Evolutionary conservation across 306 rosid species (phyloP), one percentile per base, ranked within the genome.

Genomic region (Vigna reflexopilosa): DNA sequence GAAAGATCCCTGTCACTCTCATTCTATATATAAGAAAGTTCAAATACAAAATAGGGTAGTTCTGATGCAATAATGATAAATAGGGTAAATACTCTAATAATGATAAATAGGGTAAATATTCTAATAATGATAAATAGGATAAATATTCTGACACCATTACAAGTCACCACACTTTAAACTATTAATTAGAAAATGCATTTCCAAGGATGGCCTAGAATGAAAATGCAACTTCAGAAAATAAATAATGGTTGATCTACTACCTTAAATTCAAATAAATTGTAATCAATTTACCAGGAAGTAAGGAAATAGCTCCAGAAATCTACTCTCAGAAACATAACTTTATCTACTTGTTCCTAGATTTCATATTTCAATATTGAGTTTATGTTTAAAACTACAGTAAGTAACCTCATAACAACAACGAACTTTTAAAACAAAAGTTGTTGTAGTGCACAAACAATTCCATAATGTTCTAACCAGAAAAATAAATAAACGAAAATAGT

Each of bases 101-200:
- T 20, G 22, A 20, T 20, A 20, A 20, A 20, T 20, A 20, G 22
- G 22, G 22, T 20, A 20, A 20, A 20, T 20, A 20, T 20, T 20
- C 1, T 20, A 20, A 20, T 20, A 20, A 20, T 20, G 22, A 20
- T 20, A 20, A 20, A 20, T 20, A 20, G 22, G 22, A 20, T 20
- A 20, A 20, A 20, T 20, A 20, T 20, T 20, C 20, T 20, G 20
- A 20, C 20, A 20, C 40, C 67, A 40, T 38, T 32, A 71, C 47
- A 80, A 54, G 61, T 70, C 30, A 11, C 19, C 68, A 38, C 36
- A 38, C 36, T 62, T 24, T 72, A 52, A 79, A 61, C 28, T 47
- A 1, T 70, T 62, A 7, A 14, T 51, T 26, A n/a, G 49, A 6
- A 47, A 32, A 75, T 22, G 34, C 42, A 26, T 65, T 44, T 73